Base-by-base conservation (phyloP, 768 basidiomycete species). In the Imleria badia region DNA sequence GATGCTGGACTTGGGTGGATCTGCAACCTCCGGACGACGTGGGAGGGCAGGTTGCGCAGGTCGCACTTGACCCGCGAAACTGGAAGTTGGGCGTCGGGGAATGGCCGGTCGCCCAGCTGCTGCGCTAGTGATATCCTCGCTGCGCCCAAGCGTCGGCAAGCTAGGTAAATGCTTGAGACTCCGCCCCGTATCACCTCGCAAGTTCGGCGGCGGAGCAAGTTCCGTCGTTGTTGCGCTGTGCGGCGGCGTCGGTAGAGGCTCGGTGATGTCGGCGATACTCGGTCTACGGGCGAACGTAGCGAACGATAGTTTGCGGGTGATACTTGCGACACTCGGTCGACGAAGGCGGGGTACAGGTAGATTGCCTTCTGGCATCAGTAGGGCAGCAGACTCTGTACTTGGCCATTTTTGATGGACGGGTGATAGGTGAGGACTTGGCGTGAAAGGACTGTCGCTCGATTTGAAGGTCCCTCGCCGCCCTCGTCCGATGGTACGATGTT, bases 251-350 rank as follows among this genome's bases (percentile, higher is more conserved):
- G 63, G 65, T 20, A 63, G 35, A 26, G 60, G 58, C 35, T 67
- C 52, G 14, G 23, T 46, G 46, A 65, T 49, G n/a, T 67, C 69
- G 19, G 55, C 40, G 20, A 62, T 15, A 11, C 68, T 71, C 2
- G 60, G 61, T 49, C 59, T 58, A 20, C 70, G 70, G 42, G 51
- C 39, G 30, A 69, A 69, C 22, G 59, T 61, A n/a, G 60, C 63
- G 40, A 71, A 69, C 12, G 68, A 71, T 15, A 71, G 36, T 48
- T 69, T 71, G n/a, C 65, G 69, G 4, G 68, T 69, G 40, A 69
- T 68, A 29, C 65, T 71, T 34, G 59, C 69, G 11, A 68, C 66
- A 10, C 67, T 68, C 10, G 66, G 67, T 20, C 69, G 50, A 46
- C 62, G 65, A 30, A 41, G 17, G 10, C 55, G 59, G 6, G 55